These are phyloP conservation scores for Hypoxylon sp. DNA, from an alignment of 2,329 filamentous ascomycete species.

Conservation along the genomic window DNA sequence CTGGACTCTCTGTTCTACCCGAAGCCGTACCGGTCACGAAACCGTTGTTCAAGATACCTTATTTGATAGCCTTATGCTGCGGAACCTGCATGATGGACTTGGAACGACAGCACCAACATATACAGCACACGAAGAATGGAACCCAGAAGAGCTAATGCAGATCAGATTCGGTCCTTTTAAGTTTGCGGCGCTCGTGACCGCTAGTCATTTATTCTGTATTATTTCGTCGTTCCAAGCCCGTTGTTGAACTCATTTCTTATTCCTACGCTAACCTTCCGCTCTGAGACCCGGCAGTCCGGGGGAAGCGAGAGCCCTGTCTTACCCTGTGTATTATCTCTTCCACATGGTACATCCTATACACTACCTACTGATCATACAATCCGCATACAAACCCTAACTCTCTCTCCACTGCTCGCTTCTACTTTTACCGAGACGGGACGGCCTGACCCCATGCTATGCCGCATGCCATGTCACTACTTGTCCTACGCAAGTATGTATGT, in stretches of 20 bases:
- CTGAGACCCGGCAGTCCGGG: constrained; percentile 39
- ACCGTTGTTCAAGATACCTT: constrained; percentile 18
- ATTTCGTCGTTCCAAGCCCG: constrained; percentile 23
- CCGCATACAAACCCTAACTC: background rate
- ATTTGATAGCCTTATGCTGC: constrained; percentile 27
- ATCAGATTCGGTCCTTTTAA: constrained; percentile 45
- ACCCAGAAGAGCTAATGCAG: constrained; percentile 36
- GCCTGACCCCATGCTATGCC: constrained; percentile 31
- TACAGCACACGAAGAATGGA: constrained; percentile 21
- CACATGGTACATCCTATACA: constrained; percentile 3
- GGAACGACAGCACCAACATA: constrained; percentile 12
- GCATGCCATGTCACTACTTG: constrained; percentile 11
- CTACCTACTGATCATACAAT: background rate
- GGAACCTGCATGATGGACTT: constrained; percentile 20
- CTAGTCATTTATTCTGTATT: constrained; percentile 32
- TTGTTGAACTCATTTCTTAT: constrained; percentile 27
- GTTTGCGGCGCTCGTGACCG: constrained; percentile 37
- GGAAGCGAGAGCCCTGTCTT: constrained; percentile 13
- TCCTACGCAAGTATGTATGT: constrained; percentile 20
- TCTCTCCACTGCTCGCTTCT: constrained; percentile 31
- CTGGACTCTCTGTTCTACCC: background rate
- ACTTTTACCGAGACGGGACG: constrained; percentile 33
- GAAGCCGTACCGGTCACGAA: background rate
- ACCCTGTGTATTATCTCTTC: constrained; percentile 4
- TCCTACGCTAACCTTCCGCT: constrained; percentile 26